Evolutionary conservation across 2,329 filamentous ascomycete genomes (phyloP), one percentile per base, ranked within the genome.

Genomic region (Rasamsonia emersonii): DNA sequence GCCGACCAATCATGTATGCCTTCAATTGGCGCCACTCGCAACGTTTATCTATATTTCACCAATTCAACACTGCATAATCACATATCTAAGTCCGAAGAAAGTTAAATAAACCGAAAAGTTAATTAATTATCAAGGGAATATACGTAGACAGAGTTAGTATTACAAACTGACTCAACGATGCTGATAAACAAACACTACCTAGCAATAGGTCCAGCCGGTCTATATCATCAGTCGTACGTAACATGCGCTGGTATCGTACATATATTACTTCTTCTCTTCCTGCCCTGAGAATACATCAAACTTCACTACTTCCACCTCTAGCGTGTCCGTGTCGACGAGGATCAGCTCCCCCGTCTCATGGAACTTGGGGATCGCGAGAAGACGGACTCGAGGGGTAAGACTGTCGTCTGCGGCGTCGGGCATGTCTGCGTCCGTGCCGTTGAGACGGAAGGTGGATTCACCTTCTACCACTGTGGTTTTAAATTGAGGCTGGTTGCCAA

Each of bases 311-410:
- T 86, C 79, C 1, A 83, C 78, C 28, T 88, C 83, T 38, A 95
- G 58, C 2, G 83, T 93, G 59, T 96, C 88, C 27, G 77, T 68
- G 61, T 98, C 89, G 8, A 98, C 64, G 31, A 98, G 51, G 1
- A 95, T 77, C 14, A 98, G 50, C 61, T 93, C 79, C 11, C 79
- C 80, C 0, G 82, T 86, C 41, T 81, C 69, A 1, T 73, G 70
- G 53, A 96, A 98, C 14, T 73, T 79, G 0, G 93, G 93, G 23
- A 98, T 73, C 1, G 84, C 71, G n/a, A 98, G 65, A 3, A 96
- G 64, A 24, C 86, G 71, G 6, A 94, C 82, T 11, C 64, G 62
- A 55, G 93, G 81, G 1, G 77, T 79, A 1, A 76, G 67, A 4
- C 38, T 26, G 0, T 70, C 67, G 0, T 80, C 63, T 8, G 44